Conservation (phyloP, 2,329 filamentous ascomycete species). For the Thermoascus crustaceus region DNA sequence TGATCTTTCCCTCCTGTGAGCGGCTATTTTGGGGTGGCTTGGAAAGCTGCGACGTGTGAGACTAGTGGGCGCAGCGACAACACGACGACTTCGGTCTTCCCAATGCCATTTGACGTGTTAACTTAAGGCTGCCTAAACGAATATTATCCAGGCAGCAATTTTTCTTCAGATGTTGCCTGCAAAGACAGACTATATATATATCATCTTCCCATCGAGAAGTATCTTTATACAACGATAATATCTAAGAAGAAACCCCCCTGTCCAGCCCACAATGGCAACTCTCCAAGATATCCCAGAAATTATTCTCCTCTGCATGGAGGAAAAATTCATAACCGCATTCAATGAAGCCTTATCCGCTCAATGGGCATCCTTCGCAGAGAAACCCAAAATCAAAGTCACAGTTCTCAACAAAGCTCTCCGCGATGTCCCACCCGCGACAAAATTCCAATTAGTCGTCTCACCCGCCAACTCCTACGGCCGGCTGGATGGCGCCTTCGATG, state of each 20-base stretch:
- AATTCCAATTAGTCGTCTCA: constrained; percentile 45
- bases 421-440: constrained; percentile 24
- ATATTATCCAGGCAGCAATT: neutral
- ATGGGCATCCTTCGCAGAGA: constrained; percentile 23
- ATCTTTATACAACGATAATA: neutral
- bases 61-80: no score
- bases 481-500: constrained; percentile 49
- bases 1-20: no score
- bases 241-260: neutral
- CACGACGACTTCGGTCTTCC: no score
- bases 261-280: neutral
- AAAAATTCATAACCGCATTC: constrained; percentile 34
- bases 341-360: constrained; percentile 23
- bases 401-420: constrained; percentile 30
- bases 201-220: neutral
- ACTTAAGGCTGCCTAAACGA: no score
- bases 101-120: no score
- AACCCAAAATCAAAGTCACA: constrained; percentile 30
- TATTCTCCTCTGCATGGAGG: constrained; percentile 37
- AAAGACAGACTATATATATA: neutral
- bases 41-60: no score
- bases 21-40: no score
- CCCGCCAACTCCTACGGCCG: constrained; percentile 49
- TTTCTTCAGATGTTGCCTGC: neutral
- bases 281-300: constrained; percentile 29